phyloP scores from a whole-genome alignment of 176 grass and related monocot genomes.

The Calamus simplicifolius region DNA sequence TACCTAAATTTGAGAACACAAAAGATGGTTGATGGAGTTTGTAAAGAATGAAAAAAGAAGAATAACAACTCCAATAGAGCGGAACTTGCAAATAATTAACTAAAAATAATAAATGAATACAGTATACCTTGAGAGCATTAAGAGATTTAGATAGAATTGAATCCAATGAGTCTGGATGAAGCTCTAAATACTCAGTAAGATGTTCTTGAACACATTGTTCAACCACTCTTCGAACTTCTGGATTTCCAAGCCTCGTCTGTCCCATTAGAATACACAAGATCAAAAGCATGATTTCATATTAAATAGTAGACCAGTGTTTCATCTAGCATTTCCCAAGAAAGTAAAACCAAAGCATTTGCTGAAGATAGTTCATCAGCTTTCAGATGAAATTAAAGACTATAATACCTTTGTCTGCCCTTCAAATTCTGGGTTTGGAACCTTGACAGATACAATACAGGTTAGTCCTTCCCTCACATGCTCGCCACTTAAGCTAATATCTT shows the following conservation, averaged over 20 bases:
- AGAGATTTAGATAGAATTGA: conserved; percentile 80
- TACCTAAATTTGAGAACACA: too few relatives aligned
- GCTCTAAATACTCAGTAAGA: conserved; percentile 83
- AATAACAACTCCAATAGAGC: background rate
- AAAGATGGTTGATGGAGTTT: too few relatives aligned
- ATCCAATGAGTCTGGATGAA: conserved; percentile 80
- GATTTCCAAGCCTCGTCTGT: conserved; percentile 94
- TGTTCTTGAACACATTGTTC: conserved; percentile 93
- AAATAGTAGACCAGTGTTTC: conserved; percentile 15
- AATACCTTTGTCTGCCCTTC: conserved; percentile 97
- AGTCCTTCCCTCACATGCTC: conserved; percentile 99
- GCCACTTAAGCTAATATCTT: conserved; percentile 84
- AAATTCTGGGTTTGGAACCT: conserved; percentile 94
- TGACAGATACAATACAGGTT: conserved; percentile 84
- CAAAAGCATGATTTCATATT: background rate
- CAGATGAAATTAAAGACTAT: background rate
- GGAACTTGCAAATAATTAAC: too few relatives aligned
- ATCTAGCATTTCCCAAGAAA: background rate
- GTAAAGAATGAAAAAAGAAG: background rate
- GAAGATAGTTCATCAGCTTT: background rate
- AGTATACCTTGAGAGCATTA: conserved; percentile 81
- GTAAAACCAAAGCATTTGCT: background rate
- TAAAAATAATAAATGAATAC: background rate
- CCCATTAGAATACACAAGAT: conserved; percentile 23
- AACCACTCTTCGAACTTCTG: conserved; percentile 89